These are phyloP conservation scores for Tephrocybe sp. DNA, from an alignment of 768 basidiomycete genomes.

Conservation along the genomic window DNA sequence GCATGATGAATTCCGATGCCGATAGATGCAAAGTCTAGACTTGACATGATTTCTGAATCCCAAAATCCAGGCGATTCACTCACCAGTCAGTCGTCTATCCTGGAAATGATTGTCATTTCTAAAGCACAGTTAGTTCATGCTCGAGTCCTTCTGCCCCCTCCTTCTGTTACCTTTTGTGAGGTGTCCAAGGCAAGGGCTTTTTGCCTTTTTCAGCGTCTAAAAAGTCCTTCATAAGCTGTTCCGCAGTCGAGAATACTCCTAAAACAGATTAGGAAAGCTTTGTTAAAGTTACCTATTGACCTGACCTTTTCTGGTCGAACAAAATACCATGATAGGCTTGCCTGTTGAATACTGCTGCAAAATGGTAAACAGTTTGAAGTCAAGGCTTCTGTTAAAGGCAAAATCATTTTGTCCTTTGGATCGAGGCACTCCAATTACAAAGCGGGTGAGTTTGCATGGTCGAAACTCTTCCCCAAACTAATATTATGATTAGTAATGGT, in stretches of 20 bases:
- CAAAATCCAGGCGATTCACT: slow-evolving; percentile 13
- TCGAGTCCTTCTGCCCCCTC: not conserved
- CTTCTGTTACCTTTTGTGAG: slow-evolving; percentile 45
- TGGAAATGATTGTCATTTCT: slow-evolving; percentile 58
- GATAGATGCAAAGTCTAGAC: slow-evolving; percentile 54
- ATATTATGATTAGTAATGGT: not conserved
- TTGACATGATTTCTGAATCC: not conserved
- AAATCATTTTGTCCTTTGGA: slow-evolving; percentile 73
- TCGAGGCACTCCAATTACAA: slow-evolving; percentile 70
- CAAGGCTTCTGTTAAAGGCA: slow-evolving; percentile 65
- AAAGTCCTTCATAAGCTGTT: slow-evolving; percentile 73
- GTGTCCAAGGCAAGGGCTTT: slow-evolving; percentile 64
- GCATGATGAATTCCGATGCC: slow-evolving; percentile 95
- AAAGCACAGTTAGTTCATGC: slow-evolving; percentile 1
- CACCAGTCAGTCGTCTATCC: slow-evolving; percentile 67
- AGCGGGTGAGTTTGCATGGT: slow-evolving; percentile 74
- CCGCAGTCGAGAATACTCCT: slow-evolving; percentile 67
- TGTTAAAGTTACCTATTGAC: not conserved
- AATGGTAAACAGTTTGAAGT: slow-evolving; percentile 68
- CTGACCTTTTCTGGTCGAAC: slow-evolving; percentile 81
- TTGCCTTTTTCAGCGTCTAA: slow-evolving; percentile 48
- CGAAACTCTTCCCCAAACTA: slow-evolving; percentile 94
- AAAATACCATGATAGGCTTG: slow-evolving; percentile 89
- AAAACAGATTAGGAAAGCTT: not conserved
- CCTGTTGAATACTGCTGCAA: slow-evolving; percentile 70